A percentile compares a stretch with the other conserved stretches of the same genome.
Evolutionary conservation across 2,329 filamentous ascomycete genomes (phyloP).

Genomic region (Raffaelea ambrosiae): DNA sequence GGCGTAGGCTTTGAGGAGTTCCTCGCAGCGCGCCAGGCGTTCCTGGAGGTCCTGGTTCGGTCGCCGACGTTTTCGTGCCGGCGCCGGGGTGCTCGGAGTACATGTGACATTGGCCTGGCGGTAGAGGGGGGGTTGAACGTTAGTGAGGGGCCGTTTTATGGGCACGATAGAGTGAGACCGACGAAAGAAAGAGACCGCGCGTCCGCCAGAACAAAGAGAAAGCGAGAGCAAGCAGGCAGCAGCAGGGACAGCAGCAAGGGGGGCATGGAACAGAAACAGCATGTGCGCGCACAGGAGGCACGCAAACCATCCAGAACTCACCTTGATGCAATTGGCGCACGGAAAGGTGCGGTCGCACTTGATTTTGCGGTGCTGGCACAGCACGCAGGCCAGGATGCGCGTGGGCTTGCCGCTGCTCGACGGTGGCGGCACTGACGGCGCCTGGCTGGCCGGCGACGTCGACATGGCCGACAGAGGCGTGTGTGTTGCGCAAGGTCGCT

Average conservation of each 20-base stretch:
- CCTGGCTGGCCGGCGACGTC: background rate
- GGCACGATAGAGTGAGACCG: background rate
- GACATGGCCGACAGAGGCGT: slow-evolving; percentile 2
- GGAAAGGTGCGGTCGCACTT: slow-evolving; percentile 53
- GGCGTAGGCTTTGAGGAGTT: slow-evolving; percentile 49
- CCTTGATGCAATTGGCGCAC: slow-evolving; percentile 53
- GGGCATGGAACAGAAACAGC: too few relatives aligned
- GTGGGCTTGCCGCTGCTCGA: slow-evolving; percentile 23
- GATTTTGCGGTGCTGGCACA: slow-evolving; percentile 55
- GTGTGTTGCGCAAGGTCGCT: background rate
- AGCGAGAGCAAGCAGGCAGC: too few relatives aligned
- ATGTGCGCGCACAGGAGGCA: too few relatives aligned
- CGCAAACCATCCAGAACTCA: too few relatives aligned
- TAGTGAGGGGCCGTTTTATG: background rate
- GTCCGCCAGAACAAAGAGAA: background rate
- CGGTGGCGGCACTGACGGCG: background rate
- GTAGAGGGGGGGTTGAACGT: background rate
- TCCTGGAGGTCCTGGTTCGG: slow-evolving; percentile 56
- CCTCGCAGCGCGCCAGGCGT: slow-evolving; percentile 49
- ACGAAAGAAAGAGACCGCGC: background rate
- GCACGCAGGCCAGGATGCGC: slow-evolving; percentile 44
- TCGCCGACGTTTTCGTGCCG: slow-evolving; percentile 48
- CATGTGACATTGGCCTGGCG: slow-evolving; percentile 49
- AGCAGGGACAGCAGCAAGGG: too few relatives aligned
- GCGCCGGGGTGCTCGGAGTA: slow-evolving; percentile 51